phyloP scores from a whole-genome alignment of 208 protist genomes.

The Wallacemonas collosoma region DNA sequence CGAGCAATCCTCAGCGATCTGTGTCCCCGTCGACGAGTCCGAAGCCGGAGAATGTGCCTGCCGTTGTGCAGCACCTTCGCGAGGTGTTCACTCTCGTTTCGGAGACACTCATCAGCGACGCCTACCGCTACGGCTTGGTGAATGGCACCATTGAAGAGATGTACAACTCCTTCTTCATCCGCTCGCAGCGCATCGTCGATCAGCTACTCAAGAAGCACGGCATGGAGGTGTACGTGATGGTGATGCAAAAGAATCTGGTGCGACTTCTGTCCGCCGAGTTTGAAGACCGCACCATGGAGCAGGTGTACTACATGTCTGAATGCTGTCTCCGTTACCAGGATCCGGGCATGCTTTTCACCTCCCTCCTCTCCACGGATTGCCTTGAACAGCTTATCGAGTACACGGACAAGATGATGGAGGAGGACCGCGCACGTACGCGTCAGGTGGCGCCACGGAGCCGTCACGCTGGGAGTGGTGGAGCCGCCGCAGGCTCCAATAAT shows the following conservation, averaged over 20 bases:
- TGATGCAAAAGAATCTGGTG: constrained; percentile 46
- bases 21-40: constrained; percentile 12
- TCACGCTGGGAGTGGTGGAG: constrained; percentile 16
- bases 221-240: constrained; percentile 28
- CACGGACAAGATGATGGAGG: constrained; percentile 37
- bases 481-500: not conserved
- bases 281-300: constrained; percentile 30
- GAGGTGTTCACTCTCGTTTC: constrained; percentile 65
- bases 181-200: constrained; percentile 30
- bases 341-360: constrained; percentile 47
- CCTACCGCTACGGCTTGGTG: constrained; percentile 58
- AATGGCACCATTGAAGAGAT: constrained; percentile 50
- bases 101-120: constrained; percentile 49
- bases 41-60: constrained; percentile 32
- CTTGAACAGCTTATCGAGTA: constrained; percentile 46
- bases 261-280: constrained; percentile 38
- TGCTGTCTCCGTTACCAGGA: constrained; percentile 17
- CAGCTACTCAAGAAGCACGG: constrained; percentile 28
- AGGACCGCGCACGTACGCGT: constrained; percentile 21
- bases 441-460: constrained; percentile 13
- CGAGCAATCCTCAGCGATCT: not conserved
- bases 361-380: constrained; percentile 36
- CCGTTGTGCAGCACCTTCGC: constrained; percentile 51
- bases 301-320: constrained; percentile 43
- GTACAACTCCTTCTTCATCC: constrained; percentile 43